phyloP scores from a whole-genome alignment of 1,284 basidiomycete genomes.

The Rhodotorula sp. region DNA sequence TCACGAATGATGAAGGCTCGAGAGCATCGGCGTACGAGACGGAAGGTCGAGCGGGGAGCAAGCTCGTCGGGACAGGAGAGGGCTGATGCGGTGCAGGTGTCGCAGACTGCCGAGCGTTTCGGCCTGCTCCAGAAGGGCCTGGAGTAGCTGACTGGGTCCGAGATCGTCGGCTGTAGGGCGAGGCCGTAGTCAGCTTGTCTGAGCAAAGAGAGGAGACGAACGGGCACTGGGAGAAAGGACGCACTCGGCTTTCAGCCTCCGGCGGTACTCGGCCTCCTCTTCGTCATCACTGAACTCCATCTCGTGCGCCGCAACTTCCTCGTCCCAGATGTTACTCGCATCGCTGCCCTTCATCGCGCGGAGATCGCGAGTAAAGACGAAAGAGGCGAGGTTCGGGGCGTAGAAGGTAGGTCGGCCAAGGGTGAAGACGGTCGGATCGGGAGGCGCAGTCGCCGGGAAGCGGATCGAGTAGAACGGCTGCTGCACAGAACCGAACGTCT shows the following conservation, averaged over 20 bases:
- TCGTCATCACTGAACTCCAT: slow-evolving; percentile 89
- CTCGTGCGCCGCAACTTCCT: slow-evolving; percentile 80
- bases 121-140: slow-evolving; percentile 9
- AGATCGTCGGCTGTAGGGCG: slow-evolving; percentile 5
- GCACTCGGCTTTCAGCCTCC: slow-evolving; percentile 47
- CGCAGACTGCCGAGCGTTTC: slow-evolving; percentile 3
- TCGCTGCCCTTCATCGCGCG: slow-evolving; percentile 71
- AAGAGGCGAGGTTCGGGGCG: slow-evolving; percentile 70
- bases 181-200: slow-evolving; percentile 3
- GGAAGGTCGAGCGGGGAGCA: slow-evolving; percentile 27
- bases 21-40: slow-evolving; percentile 34
- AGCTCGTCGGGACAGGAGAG: slow-evolving; percentile 8
- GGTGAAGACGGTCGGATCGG: slow-evolving; percentile 54
- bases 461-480: slow-evolving; percentile 79
- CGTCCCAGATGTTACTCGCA: slow-evolving; percentile 87
- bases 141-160: slow-evolving; percentile 27
- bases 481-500: slow-evolving; percentile 84
- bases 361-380: slow-evolving; percentile 71
- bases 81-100: background rate
- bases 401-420: slow-evolving; percentile 62
- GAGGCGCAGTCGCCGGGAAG: slow-evolving; percentile 46
- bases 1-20: background rate
- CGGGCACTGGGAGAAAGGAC: background rate
- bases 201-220: too few species aligned
- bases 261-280: slow-evolving; percentile 67